phyloP scores from a whole-genome alignment of 139 green algal species.

The Coccomyxa sp. region DNA sequence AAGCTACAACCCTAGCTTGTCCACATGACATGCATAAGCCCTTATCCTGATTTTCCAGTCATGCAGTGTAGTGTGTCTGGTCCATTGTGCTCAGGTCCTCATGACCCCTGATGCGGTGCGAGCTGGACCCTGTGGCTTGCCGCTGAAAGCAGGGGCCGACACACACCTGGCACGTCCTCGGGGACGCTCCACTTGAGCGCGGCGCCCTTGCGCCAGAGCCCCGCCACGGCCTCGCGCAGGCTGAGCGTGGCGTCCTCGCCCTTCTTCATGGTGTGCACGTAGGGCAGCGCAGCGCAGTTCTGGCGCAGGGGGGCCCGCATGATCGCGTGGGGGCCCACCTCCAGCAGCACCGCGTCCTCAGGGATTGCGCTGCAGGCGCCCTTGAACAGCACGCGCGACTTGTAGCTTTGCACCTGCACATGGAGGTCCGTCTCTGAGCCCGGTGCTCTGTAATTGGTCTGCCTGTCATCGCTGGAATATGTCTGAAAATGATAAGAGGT shows the following conservation, averaged over 20 bases:
- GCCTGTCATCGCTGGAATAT: too few species aligned
- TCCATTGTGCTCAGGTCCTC: too few species aligned
- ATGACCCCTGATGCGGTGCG: too few species aligned
- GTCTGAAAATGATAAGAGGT: too few species aligned
- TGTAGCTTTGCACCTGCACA: conserved; percentile 7
- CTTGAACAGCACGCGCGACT: conserved; percentile 5
- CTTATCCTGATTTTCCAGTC: too few species aligned
- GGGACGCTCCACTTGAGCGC: background rate
- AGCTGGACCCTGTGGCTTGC: too few species aligned
- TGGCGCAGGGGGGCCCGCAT: conserved; percentile 5
- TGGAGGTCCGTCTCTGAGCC: too few species aligned
- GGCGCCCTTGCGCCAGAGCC: conserved; percentile 1
- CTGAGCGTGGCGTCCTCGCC: background rate
- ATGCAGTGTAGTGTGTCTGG: too few species aligned
- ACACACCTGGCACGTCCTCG: background rate
- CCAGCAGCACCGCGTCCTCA: background rate
- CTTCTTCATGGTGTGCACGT: conserved; percentile 4
- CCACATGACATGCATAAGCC: too few species aligned
- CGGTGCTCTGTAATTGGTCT: too few species aligned
- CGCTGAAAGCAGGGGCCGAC: too few species aligned
- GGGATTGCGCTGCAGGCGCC: background rate
- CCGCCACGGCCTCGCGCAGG: background rate
- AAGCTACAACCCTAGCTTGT: too few species aligned
- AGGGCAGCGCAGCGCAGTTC: conserved; percentile 2
- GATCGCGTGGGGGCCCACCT: conserved; percentile 7